Evolutionary conservation across 1,139 yeast species (phyloP).

Genomic region (Protomyces gravidus): DNA sequence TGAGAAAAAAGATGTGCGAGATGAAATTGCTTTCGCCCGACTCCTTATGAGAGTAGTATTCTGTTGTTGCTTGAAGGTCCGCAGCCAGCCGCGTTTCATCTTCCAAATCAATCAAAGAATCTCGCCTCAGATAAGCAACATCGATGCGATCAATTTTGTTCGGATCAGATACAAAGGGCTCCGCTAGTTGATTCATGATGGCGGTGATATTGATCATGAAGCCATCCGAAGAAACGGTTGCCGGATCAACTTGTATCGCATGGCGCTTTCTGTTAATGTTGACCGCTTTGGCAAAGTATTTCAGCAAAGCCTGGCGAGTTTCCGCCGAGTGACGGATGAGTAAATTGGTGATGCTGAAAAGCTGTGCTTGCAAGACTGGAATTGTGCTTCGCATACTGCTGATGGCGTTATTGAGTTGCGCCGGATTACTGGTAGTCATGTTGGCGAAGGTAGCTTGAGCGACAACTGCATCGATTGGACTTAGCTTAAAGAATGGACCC

Average conservation of each 20-base stretch:
- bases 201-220: slow-evolving; percentile 72
- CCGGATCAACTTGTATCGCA: slow-evolving; percentile 75
- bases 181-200: slow-evolving; percentile 64
- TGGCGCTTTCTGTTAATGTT: slow-evolving; percentile 80
- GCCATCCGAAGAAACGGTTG: slow-evolving; percentile 69
- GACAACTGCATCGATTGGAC: slow-evolving; percentile 58
- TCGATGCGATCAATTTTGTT: slow-evolving; percentile 73
- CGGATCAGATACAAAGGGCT: slow-evolving; percentile 69
- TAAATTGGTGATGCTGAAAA: slow-evolving; percentile 66
- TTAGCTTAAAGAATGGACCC: slow-evolving; percentile 71
- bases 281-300: slow-evolving; percentile 66
- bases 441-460: slow-evolving; percentile 36
- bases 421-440: slow-evolving; percentile 35
- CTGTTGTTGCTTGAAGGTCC: slow-evolving; percentile 63
- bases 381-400: slow-evolving; percentile 3
- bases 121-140: slow-evolving; percentile 55
- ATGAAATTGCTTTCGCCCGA: slow-evolving; percentile 63
- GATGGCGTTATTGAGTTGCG: slow-evolving; percentile 20
- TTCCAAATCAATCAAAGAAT: slow-evolving; percentile 51
- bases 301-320: slow-evolving; percentile 59
- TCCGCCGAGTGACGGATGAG: slow-evolving; percentile 69
- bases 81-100: slow-evolving; percentile 85
- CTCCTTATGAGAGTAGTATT: slow-evolving; percentile 46
- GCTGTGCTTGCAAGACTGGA: slow-evolving; percentile 35
- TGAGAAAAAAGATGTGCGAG: slow-evolving; percentile 77